These are phyloP conservation scores for Trichocladium antarcticum DNA, from an alignment of 495 filamentous ascomycete genomes.

Conservation along the genomic window DNA sequence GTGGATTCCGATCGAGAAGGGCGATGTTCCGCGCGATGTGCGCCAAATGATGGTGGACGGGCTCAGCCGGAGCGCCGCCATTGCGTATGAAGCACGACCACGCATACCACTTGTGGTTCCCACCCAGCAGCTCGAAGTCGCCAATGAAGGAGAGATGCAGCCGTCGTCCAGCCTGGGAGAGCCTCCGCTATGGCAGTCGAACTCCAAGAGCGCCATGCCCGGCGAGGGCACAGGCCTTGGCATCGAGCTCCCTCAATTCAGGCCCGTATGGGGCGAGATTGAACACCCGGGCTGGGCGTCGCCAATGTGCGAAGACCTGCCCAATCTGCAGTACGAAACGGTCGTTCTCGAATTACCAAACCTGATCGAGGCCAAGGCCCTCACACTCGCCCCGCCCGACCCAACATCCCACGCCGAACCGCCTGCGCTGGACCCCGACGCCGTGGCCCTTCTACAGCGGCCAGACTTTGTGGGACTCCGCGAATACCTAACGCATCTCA, in stretches of 20 bases:
- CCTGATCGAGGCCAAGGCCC: slow-evolving; percentile 85
- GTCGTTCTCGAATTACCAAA: slow-evolving; percentile 84
- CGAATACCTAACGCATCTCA: slow-evolving; percentile 67
- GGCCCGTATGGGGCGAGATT: slow-evolving; percentile 60
- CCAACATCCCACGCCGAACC: slow-evolving; percentile 31
- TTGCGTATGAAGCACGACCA: slow-evolving; percentile 71
- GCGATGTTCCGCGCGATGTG: slow-evolving; percentile 61
- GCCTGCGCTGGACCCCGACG: slow-evolving; percentile 42
- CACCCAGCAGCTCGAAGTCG: slow-evolving; percentile 1
- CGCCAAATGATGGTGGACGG: slow-evolving; percentile 60
- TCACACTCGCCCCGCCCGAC: slow-evolving; percentile 65
- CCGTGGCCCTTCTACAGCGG: slow-evolving; percentile 60
- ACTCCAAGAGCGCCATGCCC: slow-evolving; percentile 15
- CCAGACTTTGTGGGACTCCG: slow-evolving; percentile 64
- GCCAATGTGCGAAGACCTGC: slow-evolving; percentile 58
- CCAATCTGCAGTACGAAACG: slow-evolving; percentile 64
- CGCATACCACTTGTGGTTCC: slow-evolving; percentile 34
- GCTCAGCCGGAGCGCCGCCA: slow-evolving; percentile 62
- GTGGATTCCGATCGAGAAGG: slow-evolving; percentile 72
- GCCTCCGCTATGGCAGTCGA: slow-evolving; percentile 12
- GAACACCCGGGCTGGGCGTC: slow-evolving; percentile 85
- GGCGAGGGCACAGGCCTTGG: slow-evolving; percentile 3
- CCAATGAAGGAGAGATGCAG: not conserved
- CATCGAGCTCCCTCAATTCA: slow-evolving; percentile 21
- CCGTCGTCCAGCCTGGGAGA: not conserved